Conservation (phyloP, 176 grass and related monocot species). For the Cocos nucifera region DNA sequence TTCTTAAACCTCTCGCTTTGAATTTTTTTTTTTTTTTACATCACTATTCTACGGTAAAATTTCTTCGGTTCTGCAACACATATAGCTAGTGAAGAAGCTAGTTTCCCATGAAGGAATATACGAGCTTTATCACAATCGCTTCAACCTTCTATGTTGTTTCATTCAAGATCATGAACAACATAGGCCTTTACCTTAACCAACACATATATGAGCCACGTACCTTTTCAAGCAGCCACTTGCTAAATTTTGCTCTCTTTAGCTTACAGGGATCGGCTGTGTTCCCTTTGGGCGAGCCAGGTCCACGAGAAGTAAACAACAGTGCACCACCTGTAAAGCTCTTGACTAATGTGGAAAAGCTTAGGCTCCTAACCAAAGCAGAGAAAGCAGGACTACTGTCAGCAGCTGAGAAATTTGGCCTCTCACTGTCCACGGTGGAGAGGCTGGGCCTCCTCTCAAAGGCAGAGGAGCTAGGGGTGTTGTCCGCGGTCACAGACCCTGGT, state of each 20-base stretch:
- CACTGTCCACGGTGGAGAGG: conserved; percentile 69
- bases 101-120: too few relatives aligned
- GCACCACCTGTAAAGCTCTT: conserved; percentile 57
- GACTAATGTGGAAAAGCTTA: conserved; percentile 87
- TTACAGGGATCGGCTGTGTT: conserved; percentile 76
- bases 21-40: too few relatives aligned
- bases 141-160: too few relatives aligned
- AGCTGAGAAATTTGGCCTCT: conserved; percentile 73
- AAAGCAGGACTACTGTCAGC: conserved; percentile 78
- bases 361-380: conserved; percentile 90
- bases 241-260: not conserved
- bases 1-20: too few relatives aligned
- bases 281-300: conserved; percentile 54
- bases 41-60: too few relatives aligned
- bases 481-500: conserved; percentile 67
- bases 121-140: too few relatives aligned
- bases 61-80: too few relatives aligned
- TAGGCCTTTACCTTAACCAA: not conserved
- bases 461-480: conserved; percentile 75
- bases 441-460: conserved; percentile 87
- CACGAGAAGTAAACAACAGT: conserved; percentile 25
- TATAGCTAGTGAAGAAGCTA: too few relatives aligned
- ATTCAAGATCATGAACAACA: too few relatives aligned
- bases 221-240: too few relatives aligned
- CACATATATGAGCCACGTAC: too few relatives aligned